phyloP scores from a whole-genome alignment of 129 eudicot genomes.

The Apium graveolens region DNA sequence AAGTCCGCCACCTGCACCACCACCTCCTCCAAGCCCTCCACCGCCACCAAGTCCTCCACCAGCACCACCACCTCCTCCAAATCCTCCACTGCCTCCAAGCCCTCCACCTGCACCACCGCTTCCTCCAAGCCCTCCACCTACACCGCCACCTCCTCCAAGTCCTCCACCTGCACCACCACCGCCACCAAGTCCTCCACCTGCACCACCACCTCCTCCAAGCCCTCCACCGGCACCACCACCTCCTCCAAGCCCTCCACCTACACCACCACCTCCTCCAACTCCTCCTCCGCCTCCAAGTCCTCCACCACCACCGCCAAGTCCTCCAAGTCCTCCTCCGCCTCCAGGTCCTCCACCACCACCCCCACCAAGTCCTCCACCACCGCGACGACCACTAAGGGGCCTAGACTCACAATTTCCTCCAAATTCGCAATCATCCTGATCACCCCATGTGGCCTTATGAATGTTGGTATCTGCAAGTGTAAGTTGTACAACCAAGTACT shows the following conservation, averaged over 20 bases:
- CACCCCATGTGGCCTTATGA: not conserved
- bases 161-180: not conserved
- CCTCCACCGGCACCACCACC: too few species aligned
- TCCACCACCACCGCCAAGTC: too few species aligned
- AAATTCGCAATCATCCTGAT: not conserved
- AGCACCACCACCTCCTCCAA: not conserved
- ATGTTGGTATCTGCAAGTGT: not conserved
- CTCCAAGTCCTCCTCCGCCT: too few species aligned
- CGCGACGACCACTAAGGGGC: not conserved
- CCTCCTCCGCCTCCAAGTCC: not conserved
- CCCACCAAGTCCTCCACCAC: not conserved
- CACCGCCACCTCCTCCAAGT: not conserved
- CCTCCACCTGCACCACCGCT: not conserved
- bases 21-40: not conserved
- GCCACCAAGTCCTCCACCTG: not conserved
- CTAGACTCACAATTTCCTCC: not conserved
- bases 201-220: too few species aligned
- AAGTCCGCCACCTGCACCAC: not conserved
- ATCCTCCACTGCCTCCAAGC: not conserved
- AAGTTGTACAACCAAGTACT: not conserved
- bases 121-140: not conserved
- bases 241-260: too few species aligned
- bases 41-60: not conserved
- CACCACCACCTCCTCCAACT: not conserved
- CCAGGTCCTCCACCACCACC: not conserved